Evolutionary conservation across 805 yeast species (phyloP), one percentile per base, ranked within the genome.

Genomic region (Hemisphaericaspora nanyangensis): DNA sequence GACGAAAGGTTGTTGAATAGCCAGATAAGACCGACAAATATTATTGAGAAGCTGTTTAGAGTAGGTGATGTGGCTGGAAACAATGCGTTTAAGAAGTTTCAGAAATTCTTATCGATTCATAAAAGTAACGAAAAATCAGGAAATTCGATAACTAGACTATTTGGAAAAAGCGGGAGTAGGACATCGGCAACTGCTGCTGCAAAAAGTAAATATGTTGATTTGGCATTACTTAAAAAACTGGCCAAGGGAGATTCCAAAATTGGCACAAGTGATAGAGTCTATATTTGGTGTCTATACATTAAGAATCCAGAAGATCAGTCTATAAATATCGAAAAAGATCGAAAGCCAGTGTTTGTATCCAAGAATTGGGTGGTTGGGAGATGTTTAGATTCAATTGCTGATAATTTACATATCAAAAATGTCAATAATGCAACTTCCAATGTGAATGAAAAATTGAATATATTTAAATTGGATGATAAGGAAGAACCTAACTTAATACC

Each of bases 361-460:
- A 74, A 69, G 40, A 58, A 67, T 20, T 79, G 84, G 83, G 76
- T 80, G 0, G 70, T 78, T 24, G 86, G 86, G 1, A 58, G 79
- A 39, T 70, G 77, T 13, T 53, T 80, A 25, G 86, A 80, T 52
- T 65, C 68, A 17, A 65, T 74, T 6, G 72, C 82, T 7, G 72
- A 68, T 20, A 50, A 60, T 28, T 54, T 77, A 40, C 67, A 62
- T 39, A 69, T 80, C 11, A 58, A 58, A 36, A 80, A 80, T 52
- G 54, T 55, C 25, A 80, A 80, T 48, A 77, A 77, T 50, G 50
- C 54, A 24, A 72, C 72, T 3, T 61, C 51, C 27, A 72, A 70
- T 18, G 49, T 58, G 4, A 54, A 59, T 13, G 68, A 71, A 39
- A 58, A 72, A 40, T 60, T 80, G 31, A 65, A 74, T 17, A 59